Evolutionary conservation across 176 grass and related monocot genomes (phyloP).

Genomic region (Avena eriantha): DNA sequence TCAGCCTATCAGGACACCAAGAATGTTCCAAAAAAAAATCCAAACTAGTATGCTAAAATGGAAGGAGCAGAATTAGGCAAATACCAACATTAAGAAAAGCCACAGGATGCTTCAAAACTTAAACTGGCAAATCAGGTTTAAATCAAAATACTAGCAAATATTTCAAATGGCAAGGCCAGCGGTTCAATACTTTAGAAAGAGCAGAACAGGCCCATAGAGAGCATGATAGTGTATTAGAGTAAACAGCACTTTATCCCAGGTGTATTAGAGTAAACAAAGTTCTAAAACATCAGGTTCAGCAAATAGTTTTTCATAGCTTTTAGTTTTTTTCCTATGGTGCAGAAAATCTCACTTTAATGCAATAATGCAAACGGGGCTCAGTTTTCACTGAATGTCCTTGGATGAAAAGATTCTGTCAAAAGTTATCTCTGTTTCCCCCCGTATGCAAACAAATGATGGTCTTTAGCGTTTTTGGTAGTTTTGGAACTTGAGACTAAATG

Average conservation of each 20-base stretch:
- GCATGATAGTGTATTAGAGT: neutral
- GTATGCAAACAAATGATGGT: neutral
- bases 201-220: neutral
- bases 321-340: too few species aligned
- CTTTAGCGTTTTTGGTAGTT: neutral
- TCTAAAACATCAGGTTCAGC: too few species aligned
- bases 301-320: too few species aligned
- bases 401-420: too few species aligned
- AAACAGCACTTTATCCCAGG: too few species aligned
- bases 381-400: too few species aligned
- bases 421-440: neutral
- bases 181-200: neutral
- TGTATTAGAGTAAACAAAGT: too few species aligned
- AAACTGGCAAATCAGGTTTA: neutral
- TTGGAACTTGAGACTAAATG: neutral
- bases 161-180: neutral
- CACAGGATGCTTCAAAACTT: conserved; percentile 9
- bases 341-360: too few species aligned
- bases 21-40: neutral
- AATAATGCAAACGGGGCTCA: too few species aligned
- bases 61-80: neutral
- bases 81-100: neutral
- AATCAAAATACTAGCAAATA: neutral
- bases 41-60: neutral
- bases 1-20: neutral